These are phyloP conservation scores for Pyrenula aspistea DNA, from an alignment of 495 filamentous ascomycete genomes.

Conservation along the genomic window DNA sequence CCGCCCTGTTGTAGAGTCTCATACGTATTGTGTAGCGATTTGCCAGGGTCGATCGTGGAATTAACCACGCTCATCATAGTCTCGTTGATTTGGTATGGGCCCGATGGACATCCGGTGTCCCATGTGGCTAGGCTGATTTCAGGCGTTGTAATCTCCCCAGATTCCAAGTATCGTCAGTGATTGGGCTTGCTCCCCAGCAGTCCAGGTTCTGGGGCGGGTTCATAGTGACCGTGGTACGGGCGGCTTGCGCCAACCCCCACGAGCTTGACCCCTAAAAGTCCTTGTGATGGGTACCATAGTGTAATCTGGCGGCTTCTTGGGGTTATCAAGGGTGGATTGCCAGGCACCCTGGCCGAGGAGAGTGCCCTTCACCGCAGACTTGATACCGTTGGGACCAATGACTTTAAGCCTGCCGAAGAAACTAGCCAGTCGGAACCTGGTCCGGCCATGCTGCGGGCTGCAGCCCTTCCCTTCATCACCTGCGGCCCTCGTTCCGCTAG, in stretches of 20 bases:
- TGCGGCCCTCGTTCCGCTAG: constrained; percentile 37
- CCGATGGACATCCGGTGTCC: constrained; percentile 31
- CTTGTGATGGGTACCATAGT: too few relatives aligned
- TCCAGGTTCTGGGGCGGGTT: too few relatives aligned
- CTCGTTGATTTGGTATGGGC: constrained; percentile 30
- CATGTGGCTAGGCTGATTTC: constrained; percentile 29
- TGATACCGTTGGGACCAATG: constrained; percentile 48
- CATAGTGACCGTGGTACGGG: constrained; percentile 41
- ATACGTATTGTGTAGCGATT: constrained; percentile 24
- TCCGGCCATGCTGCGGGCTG: not conserved
- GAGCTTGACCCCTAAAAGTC: too few relatives aligned
- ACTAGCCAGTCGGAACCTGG: not conserved
- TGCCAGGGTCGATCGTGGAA: constrained; percentile 23
- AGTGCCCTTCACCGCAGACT: constrained; percentile 34
- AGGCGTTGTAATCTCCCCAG: constrained; percentile 26
- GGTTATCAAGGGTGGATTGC: constrained; percentile 30
- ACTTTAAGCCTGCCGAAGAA: constrained; percentile 9
- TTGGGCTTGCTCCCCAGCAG: too few relatives aligned
- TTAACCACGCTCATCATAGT: constrained; percentile 34
- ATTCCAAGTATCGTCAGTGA: constrained; percentile 17
- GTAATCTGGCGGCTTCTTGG: constrained; percentile 22
- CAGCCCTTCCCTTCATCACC: constrained; percentile 30
- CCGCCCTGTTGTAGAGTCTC: constrained; percentile 2
- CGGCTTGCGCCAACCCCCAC: too few relatives aligned
- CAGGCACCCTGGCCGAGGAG: constrained; percentile 25